A percentile compares a stretch with the other conserved stretches of the same genome.
These are phyloP conservation scores for Aspergillus ruber DNA, from an alignment of 2,329 filamentous ascomycete genomes.

Conservation along the genomic window DNA sequence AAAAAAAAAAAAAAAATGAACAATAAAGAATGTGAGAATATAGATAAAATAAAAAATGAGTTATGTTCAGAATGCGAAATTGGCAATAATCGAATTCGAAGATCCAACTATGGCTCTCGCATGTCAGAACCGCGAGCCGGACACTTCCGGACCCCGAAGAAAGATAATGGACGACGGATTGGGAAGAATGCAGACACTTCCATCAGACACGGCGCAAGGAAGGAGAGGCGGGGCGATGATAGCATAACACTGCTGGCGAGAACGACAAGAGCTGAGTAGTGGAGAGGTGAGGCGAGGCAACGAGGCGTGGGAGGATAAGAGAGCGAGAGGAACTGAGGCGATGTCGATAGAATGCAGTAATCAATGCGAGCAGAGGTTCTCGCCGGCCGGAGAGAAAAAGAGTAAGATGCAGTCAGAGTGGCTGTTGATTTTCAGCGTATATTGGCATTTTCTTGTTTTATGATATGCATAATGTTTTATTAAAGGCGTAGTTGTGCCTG, in stretches of 20 bases:
- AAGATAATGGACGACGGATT: conserved; percentile 12
- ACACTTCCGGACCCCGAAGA: conserved; percentile 11
- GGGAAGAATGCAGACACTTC: conserved; percentile 22
- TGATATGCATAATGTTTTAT: too few species aligned
- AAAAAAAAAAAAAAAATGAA: not conserved
- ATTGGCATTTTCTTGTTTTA: too few species aligned
- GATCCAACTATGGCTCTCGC: not conserved
- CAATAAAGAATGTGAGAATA: not conserved
- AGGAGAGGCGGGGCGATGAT: conserved; percentile 1
- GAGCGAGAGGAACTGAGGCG: not conserved
- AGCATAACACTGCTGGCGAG: conserved; percentile 13
- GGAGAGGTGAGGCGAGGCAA: not conserved
- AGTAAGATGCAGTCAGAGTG: too few species aligned
- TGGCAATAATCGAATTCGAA: not conserved
- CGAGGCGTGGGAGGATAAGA: not conserved
- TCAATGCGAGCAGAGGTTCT: too few species aligned
- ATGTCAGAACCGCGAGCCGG: conserved; percentile 8
- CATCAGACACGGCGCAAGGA: conserved; percentile 12
- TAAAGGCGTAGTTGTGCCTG: too few species aligned
- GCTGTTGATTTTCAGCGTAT: too few species aligned
- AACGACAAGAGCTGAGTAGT: not conserved
- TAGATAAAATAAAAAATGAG: conserved; percentile 1
- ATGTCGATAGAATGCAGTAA: too few species aligned
- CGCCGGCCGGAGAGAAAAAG: too few species aligned
- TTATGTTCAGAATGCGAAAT: not conserved